Evolutionary conservation across 148 eudicot species (phyloP), one percentile per base, ranked within the genome.

Genomic region (Heliosperma pusillum): DNA sequence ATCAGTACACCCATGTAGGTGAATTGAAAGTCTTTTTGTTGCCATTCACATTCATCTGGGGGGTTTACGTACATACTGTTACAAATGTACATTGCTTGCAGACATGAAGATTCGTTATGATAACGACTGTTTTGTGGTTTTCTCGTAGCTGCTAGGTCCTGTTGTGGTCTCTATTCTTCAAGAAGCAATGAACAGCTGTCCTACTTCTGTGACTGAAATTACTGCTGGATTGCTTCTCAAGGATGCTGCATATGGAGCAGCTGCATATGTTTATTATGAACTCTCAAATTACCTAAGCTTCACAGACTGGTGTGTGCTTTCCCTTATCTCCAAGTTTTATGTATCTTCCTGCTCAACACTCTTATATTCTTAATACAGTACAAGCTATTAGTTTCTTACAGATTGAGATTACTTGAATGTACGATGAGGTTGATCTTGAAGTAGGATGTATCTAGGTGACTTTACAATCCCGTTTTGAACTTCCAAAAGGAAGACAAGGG

Each of bases 231-330:
- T 96, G 78, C 99, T 96, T 82, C 93, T 96, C 57, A 96, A 96
- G 80, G 99, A 96, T 82, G 99, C 99, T 84, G 99, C 97, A 74
- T 96, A 92, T 80, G 91, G 97, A 75, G 97, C 99, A 73, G 93
- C 99, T 65, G 99, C 99, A 74, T 95, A 92, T 79, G 90, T 96
- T 56, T 92, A 92, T 81, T 96, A 96, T 73, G 99, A 96, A 81
- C 97, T 96, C 33, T 96, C 99, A 50, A 96, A 92, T 83, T 90
- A 92, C 86, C 85, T 96, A 76, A 96, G 94, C 89, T 96, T 96
- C 86, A 89, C 82, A 77, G 99, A 96, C 76, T 96, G 99, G 99
- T 96, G 60, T 42, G 89, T 79, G 9, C 16, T 56, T 66, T 69
- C 72, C n/a, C 7, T 40, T 47, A 21, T 26, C 13, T 26, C 67